A percentile compares a stretch with the other conserved stretches of the same genome.
Evolutionary conservation across 768 basidiomycete genomes (phyloP).

Genomic region (Chalciporus chontae): DNA sequence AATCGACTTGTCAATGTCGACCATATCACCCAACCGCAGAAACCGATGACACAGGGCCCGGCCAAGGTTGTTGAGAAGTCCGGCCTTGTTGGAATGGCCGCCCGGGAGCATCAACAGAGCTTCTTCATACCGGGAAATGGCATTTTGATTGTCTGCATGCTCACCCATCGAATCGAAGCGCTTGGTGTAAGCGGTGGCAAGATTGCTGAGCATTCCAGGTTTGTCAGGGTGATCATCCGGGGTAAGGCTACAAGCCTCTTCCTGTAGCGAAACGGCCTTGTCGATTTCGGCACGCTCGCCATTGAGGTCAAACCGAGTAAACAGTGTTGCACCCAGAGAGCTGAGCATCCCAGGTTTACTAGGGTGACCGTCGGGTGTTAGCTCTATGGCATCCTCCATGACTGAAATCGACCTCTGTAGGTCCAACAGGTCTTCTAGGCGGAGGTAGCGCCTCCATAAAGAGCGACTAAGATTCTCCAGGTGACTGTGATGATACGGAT

Average conservation of each 20-base stretch:
- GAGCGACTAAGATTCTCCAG: not conserved
- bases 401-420: not conserved
- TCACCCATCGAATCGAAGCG: slow-evolving; percentile 2
- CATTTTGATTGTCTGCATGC: not conserved
- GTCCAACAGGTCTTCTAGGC: not conserved
- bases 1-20: slow-evolving; percentile 9
- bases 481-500: not conserved
- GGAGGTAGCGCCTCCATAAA: not conserved
- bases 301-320: slow-evolving; percentile 1
- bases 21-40: not conserved
- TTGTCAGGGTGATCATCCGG: not conserved
- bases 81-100: not conserved
- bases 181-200: not conserved
- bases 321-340: not conserved
- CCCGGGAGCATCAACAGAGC: slow-evolving; percentile 2
- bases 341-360: not conserved
- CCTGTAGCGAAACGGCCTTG: not conserved
- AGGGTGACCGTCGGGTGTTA: not conserved
- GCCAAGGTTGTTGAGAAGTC: not conserved
- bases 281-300: slow-evolving; percentile 6
- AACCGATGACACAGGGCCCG: not conserved
- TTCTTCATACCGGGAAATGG: slow-evolving; percentile 1
- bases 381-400: not conserved
- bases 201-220: not conserved
- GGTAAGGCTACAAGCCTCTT: not conserved